Conservation (phyloP, 202 grass and related monocot species). For the Panicum hallii region DNA sequence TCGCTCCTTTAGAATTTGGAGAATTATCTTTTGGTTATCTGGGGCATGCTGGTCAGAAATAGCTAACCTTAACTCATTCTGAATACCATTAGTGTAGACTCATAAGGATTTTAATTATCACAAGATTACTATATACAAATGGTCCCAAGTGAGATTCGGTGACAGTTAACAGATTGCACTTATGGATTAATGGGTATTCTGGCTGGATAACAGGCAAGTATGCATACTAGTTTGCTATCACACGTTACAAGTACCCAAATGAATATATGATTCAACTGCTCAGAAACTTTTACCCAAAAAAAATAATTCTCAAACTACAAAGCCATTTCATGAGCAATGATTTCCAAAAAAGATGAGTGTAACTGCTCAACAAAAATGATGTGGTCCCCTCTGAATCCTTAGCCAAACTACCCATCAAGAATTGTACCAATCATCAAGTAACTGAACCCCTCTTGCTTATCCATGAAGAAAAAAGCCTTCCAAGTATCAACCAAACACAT, state of each 20-base stretch:
- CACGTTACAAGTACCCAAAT: not conserved
- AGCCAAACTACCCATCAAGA: slow-evolving; percentile 35
- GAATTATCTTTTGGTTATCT: not conserved
- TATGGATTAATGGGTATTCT: slow-evolving; percentile 15
- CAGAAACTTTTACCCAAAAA: not conserved
- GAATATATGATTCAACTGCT: not conserved
- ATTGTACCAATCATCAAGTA: not conserved
- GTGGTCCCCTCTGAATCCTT: slow-evolving; percentile 27
- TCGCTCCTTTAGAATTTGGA: not conserved
- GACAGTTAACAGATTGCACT: slow-evolving; percentile 11
- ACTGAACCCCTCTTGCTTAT: slow-evolving; percentile 21
- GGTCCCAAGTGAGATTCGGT: not conserved
- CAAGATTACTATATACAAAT: slow-evolving; percentile 1
- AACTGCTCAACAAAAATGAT: slow-evolving; percentile 39
- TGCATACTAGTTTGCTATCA: not conserved
- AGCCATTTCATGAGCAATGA: slow-evolving; percentile 25
- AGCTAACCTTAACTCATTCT: not conserved
- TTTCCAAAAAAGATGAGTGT: slow-evolving; percentile 10
- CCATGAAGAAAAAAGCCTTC: slow-evolving; percentile 25
- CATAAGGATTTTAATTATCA: not conserved
- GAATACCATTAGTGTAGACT: slow-evolving; percentile 12
- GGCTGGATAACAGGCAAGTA: not conserved
- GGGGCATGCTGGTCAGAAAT: not conserved
- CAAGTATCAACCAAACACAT: slow-evolving; percentile 23
- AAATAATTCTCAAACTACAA: not conserved